Evolutionary conservation across 2,329 filamentous ascomycete genomes (phyloP), one percentile per base, ranked within the genome.

Genomic region (Alternaria panax): DNA sequence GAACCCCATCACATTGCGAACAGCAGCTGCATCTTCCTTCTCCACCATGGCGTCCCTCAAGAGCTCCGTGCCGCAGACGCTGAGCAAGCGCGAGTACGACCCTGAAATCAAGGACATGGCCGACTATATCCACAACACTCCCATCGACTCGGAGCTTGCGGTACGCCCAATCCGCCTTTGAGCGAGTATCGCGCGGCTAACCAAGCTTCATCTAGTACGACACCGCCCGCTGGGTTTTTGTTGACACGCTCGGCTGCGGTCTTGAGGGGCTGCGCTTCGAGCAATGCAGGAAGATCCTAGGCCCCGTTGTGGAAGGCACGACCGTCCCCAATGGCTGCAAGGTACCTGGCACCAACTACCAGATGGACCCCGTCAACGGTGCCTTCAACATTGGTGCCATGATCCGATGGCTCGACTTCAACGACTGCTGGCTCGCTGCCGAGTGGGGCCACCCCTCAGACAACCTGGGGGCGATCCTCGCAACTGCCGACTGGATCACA

Each of bases 351-450:
- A 98, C 95, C 30, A 88, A 91, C 69, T 98, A 94, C 83, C 90
- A 96, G 82, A 89, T 99, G 70, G 95, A 98, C 79, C 95, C 95
- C 38, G 89, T 98, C 78, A 94, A 94, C 74, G 95, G 90, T 64
- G 95, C 95, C 66, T 98, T 99, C 88, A 98, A 98, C 86, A 98
- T 99, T 73, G 95, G 95, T 73, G 91, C 95, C 74, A 96, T 97
- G 90, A 97, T 99, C 83, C 88, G 95, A 77, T 99, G 95, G 95
- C 88, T 99, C 74, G 95, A 99, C 84, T 99, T 98, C 87, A 99
- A 99, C 80, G 95, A 99, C 87, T 98, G 95, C 88, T 99, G 94
- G 95, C 86, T 98, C 66, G 95, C 94, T 43, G 95, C 95, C 57
- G 95, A 99, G 84, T 99, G 95, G 95, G 95, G 95, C 59, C 95